Evolutionary conservation across 257 asterid species (phyloP), one percentile per base, ranked within the genome.

Genomic region (Petrea volubilis): DNA sequence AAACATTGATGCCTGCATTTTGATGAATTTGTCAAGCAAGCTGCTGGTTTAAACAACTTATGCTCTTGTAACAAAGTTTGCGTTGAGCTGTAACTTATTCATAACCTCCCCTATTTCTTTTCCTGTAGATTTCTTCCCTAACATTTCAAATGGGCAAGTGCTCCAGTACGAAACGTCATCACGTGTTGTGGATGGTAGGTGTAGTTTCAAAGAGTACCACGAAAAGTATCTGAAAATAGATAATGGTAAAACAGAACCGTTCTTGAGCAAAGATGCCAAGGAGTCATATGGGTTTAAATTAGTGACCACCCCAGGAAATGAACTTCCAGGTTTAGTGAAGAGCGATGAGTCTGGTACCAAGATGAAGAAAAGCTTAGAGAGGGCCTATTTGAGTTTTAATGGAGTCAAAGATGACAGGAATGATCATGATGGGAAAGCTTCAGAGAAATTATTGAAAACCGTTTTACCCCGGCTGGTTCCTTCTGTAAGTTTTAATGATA

Each of bases 101-200:
- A 44, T 62, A 41, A 47, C 73, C 50, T 59, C 43, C 36, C 27
- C 60, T 40, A 17, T 47, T 36, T 74, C 34, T 62, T 64, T 29
- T 52, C 58, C n/a, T 74, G 65, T 82, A 92, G 97, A 90, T 70
- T 58, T 71, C 36, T 68, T 78, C 57, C 89, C 97, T 14, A 64
- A 47, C 40, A 74, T 79, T 70, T 64, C 93, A 27, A 85, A 70
- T 55, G 97, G 94, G 68, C 92, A 91, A 83, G 81, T 87, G 66
- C 77, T 89, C 74, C 92, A 88, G 64, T 91, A 82, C 23, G 98
- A 93, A 69, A 73, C 88, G 64, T 86, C 90, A 36, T 86, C 96
- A 24, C 57, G 87, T 79, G 59, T 82, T 76, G 76, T 82, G 70
- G 96, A 90, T 73, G 80, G 85, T 78, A 82, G 82, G 68, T 71